Conservation (phyloP, 2,329 filamentous ascomycete genomes). For the Pyrenophora seminiperda region DNA sequence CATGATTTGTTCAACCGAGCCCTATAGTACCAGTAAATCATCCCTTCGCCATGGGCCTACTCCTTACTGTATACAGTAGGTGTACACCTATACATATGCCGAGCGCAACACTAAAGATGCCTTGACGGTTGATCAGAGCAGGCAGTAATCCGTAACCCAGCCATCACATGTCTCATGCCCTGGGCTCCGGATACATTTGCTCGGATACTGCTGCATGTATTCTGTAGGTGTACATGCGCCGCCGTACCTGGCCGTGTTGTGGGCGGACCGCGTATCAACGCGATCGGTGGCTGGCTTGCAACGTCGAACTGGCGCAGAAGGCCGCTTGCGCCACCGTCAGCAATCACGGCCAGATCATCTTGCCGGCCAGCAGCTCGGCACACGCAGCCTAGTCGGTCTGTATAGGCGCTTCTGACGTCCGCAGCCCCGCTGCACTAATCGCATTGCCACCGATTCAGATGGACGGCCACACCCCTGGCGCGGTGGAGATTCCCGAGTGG, state of each 20-base stretch:
- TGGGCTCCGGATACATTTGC: slow-evolving; percentile 15
- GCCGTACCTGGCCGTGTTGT: slow-evolving; percentile 9
- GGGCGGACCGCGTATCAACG: slow-evolving; percentile 7
- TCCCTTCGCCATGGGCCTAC: slow-evolving; percentile 2
- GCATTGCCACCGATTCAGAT: slow-evolving; percentile 24
- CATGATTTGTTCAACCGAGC: slow-evolving; percentile 9
- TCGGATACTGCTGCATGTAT: slow-evolving; percentile 19
- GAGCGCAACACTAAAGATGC: slow-evolving; percentile 14
- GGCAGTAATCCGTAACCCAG: slow-evolving; percentile 27
- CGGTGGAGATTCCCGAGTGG: slow-evolving; percentile 23
- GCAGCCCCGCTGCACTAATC: slow-evolving; percentile 23
- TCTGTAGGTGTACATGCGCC: slow-evolving; percentile 14
- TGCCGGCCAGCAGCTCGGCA: slow-evolving; percentile 1
- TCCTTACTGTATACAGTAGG: too few species aligned
- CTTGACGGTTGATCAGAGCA: slow-evolving; percentile 17
- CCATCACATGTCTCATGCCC: slow-evolving; percentile 12
- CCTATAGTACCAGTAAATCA: too few species aligned
- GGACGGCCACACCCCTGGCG: slow-evolving; percentile 13
- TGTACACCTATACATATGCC: too few species aligned
- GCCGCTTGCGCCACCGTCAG: slow-evolving; percentile 10
- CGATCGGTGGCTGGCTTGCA: slow-evolving; percentile 38
- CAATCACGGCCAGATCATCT: neutral
- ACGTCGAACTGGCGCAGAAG: slow-evolving; percentile 34
- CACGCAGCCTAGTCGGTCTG: slow-evolving; percentile 6
- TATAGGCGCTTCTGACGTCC: slow-evolving; percentile 15